Base-by-base conservation (phyloP, 192 early-diverging fungal species). In the Coemansia umbellata region DNA sequence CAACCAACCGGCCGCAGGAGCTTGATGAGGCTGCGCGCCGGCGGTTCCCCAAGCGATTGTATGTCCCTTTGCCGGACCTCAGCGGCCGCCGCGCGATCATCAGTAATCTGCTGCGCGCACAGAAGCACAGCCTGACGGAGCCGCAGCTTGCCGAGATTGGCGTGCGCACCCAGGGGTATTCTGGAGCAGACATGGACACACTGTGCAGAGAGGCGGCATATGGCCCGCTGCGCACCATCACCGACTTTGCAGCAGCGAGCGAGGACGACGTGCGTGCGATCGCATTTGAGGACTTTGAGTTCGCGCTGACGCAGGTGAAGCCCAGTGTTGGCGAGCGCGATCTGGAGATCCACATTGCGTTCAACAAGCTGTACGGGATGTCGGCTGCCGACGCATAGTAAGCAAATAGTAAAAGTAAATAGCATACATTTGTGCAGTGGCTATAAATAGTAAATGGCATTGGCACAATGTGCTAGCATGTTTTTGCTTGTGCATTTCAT, bases 21-120 rank as follows among this genome's bases (percentile, higher is more conserved):
- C 83, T 97, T 23, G 94, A 97, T 55, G 93, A 97, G 58, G 94
- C 94, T 13, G 93, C 91, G 4, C 67, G 91, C 1, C 81, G 86
- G 3, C 80, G 86, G 5, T 90, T 90, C 51, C 77, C 79, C 7
- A 86, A 86, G 44, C 78, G 84, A 3, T 58, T 88, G 28, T 94
- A 92, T 53, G 91, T 97, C 54, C 90, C 93, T 5, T 57, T 97
- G 52, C 94, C 94, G 0, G 91, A 93, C 53, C 53, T 49, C 4
- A 57, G 62, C 11, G 94, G 89, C 8, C 78, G 94, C 13, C 47
- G 56, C 10, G 56, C 68, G 1, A 82, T 97, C 32, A 68, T 95
- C 15, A 36, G 41, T 17, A 85, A 86, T 28, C 40, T 90, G 53
- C 56, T 97, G 33, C 49, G 53, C 6, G 67, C 75, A 14, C 82